phyloP scores from a whole-genome alignment of 2,329 filamentous ascomycete species.

The Sporothrix humicola region DNA sequence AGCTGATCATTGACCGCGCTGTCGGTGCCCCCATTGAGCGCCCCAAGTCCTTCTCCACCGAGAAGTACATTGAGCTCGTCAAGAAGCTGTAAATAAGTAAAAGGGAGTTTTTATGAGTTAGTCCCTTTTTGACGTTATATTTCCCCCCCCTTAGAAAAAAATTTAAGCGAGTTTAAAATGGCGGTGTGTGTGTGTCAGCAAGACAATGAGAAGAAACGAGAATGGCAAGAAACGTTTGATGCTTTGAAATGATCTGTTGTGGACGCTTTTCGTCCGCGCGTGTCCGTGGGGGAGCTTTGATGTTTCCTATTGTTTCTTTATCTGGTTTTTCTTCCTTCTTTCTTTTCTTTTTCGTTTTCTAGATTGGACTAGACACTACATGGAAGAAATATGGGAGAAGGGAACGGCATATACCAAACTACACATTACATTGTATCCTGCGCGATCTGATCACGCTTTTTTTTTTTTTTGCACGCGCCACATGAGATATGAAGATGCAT shows the following conservation, averaged over 20 bases:
- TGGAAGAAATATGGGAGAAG: neutral
- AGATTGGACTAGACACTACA: conserved; percentile 11
- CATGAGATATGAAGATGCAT: neutral
- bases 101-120: conserved; percentile 32
- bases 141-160: neutral
- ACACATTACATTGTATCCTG: conserved; percentile 7
- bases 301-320: neutral
- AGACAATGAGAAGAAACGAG: no score
- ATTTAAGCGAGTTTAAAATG: conserved; percentile 15
- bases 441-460: neutral
- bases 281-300: neutral
- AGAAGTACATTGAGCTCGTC: conserved; percentile 92
- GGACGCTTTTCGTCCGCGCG: neutral
- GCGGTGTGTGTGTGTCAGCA: neutral
- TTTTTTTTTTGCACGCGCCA: neutral
- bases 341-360: neutral
- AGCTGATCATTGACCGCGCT: conserved; percentile 99
- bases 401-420: conserved; percentile 3
- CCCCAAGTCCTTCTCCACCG: conserved; percentile 98
- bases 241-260: conserved; percentile 15
- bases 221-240: conserved; percentile 3
- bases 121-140: neutral
- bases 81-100: conserved; percentile 76
- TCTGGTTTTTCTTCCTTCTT: neutral
- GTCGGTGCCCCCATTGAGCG: conserved; percentile 96